Base-by-base conservation (phyloP, 805 yeast genomes). In the Middelhovenomyces tepae region DNA sequence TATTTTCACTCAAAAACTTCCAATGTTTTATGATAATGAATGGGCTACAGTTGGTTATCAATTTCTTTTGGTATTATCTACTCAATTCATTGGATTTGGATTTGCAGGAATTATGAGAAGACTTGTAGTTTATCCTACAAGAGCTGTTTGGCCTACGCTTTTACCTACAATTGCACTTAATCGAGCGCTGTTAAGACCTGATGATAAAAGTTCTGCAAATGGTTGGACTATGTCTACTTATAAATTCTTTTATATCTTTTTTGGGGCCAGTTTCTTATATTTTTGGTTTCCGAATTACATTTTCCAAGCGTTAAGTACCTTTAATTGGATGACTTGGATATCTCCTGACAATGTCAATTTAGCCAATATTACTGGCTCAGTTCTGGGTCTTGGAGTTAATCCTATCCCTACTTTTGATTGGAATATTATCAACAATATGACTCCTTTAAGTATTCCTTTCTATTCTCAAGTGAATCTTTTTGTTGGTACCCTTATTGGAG, bases 231-330 rank as follows among this genome's bases (percentile, higher is more conserved):
- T 75, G 26, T 57, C 72, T 4, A 62, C 76, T 34, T 66, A 64
- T 44, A 57, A 52, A 34, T 68, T 73, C 43, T 76, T 77, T 54
- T 39, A 61, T 19, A 33, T 59, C 22, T 62, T 61, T 2, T 60
- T 71, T 33, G 31, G 45, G 10, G 51, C 55, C n/a, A 51, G 65
- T 16, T 75, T 75, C 44, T 40, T 65, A 3, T 78, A 76, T 69
- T 73, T 72, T 47, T 77, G 79, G 75, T 56, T 79, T 43, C 84
- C 85, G 3, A 79, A 76, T 35, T 77, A 62, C 47, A 59, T 80
- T 16, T 76, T 76, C 57, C 58, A 62, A 10, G 83, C 74, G 2
- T 62, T 79, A 36, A 64, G 75, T 1, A 69, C 69, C 45, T 78
- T 80, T 54, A 69, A 64, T 44, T 75, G 80, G 81, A 61, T 70